These are phyloP conservation scores for Podospora appendiculata DNA, from an alignment of 495 filamentous ascomycete genomes.

Conservation along the genomic window DNA sequence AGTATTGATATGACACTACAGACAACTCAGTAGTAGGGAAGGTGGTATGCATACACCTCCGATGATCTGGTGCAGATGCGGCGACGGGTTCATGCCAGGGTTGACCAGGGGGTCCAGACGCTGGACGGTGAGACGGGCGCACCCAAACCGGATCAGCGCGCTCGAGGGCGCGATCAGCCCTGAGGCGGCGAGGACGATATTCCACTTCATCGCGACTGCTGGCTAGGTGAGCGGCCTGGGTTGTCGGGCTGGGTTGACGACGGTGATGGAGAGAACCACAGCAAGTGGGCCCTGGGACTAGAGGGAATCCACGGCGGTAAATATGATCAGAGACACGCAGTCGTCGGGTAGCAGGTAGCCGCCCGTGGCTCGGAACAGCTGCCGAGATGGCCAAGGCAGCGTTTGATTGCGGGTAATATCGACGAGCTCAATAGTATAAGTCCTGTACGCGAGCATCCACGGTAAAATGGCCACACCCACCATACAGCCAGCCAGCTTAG, in stretches of 20 bases:
- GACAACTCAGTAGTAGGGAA: neutral
- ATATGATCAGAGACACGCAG: too few relatives aligned
- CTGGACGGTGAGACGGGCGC: slow-evolving; percentile 18
- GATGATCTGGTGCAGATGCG: slow-evolving; percentile 23
- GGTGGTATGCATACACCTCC: slow-evolving; percentile 27
- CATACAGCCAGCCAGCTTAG: too few relatives aligned
- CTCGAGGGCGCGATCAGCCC: slow-evolving; percentile 32
- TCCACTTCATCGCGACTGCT: slow-evolving; percentile 28
- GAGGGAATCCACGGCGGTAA: too few relatives aligned
- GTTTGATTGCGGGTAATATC: too few relatives aligned
- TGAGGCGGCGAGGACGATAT: slow-evolving; percentile 29
- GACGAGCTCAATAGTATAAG: too few relatives aligned
- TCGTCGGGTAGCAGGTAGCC: too few relatives aligned
- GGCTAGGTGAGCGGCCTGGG: neutral
- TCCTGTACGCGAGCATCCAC: too few relatives aligned
- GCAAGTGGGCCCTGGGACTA: neutral
- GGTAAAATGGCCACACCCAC: too few relatives aligned
- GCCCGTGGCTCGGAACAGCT: too few relatives aligned
- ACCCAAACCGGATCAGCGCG: slow-evolving; percentile 57
- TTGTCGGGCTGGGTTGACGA: slow-evolving; percentile 1
- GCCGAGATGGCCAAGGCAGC: too few relatives aligned
- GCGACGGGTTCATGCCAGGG: slow-evolving; percentile 12
- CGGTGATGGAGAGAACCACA: neutral
- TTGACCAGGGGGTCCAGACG: slow-evolving; percentile 21
- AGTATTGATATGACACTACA: neutral